Conservation (phyloP, 148 eudicot species). For the Cornus kousa region DNA sequence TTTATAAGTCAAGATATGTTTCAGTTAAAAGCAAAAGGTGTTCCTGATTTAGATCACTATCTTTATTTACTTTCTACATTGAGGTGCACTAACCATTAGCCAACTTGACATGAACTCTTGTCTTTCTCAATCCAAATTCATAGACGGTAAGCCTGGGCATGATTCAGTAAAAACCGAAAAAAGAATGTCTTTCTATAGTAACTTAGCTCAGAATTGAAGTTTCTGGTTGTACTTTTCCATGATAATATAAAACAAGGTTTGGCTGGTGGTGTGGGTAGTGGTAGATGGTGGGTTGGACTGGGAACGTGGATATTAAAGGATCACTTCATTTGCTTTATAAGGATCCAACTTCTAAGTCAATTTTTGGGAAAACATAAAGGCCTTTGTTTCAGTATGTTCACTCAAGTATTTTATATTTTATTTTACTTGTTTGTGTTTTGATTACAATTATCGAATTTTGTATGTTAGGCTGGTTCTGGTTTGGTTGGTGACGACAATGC, state of each 20-base stretch:
- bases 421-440: conserved; percentile 9
- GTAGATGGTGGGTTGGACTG: background rate
- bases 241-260: too few relatives aligned
- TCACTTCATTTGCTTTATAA: background rate
- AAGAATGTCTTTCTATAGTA: too few relatives aligned
- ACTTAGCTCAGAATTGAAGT: background rate
- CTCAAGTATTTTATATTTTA: background rate
- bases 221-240: too few relatives aligned
- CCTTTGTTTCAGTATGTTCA: background rate
- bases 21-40: background rate
- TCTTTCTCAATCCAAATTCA: too few relatives aligned
- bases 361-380: background rate
- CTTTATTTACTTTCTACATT: background rate
- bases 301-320: background rate
- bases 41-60: background rate
- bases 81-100: too few relatives aligned
- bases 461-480: conserved; percentile 74
- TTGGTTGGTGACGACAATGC: conserved; percentile 76
- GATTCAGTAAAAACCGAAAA: too few relatives aligned
- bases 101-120: too few relatives aligned
- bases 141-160: too few relatives aligned
- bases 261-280: too few relatives aligned
- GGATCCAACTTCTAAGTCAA: background rate
- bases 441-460: conserved; percentile 10
- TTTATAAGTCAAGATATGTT: too few relatives aligned